Evolutionary conservation across 768 basidiomycete species (phyloP), one percentile per base, ranked within the genome.

Genomic region (Boletus coccyginus): DNA sequence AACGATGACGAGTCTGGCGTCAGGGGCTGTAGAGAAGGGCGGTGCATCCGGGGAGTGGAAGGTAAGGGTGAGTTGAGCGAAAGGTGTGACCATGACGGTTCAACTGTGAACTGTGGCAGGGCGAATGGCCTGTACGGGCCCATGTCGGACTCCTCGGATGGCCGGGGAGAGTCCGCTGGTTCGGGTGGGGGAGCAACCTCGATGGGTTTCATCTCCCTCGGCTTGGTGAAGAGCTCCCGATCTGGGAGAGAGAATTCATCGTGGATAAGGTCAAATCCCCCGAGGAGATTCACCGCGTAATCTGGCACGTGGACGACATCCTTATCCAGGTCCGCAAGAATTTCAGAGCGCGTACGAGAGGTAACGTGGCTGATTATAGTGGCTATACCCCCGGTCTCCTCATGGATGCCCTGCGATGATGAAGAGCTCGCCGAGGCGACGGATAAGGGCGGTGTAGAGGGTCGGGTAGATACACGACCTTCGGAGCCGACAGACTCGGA

Each of bases 201-300:
- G 46, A 67, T 65, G 10, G 66, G 66, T 41, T 49, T 61, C 62
- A 71, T 68, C 58, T 69, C 69, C 59, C 57, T 71, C 24, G 63
- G 66, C 45, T 61, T 70, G 51, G 58, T 55, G 46, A 70, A 70
- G 21, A 69, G 13, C 47, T 68, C 64, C 62, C 69, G 67, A 55
- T 70, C 56, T n/a, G 67, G 68, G 53, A 74, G 73, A 31, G 65
- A 46, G 35, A 73, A 57, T 32, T 73, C 62, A 46, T 75, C 63
- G 49, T 70, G 66, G 48, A 73, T 70, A 55, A 71, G 62, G 53
- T 78, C 78, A 21, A 81, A 71, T 14, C 68, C 74, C 29, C 75
- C 73, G 50, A 81, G 68, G 42, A 81, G 75, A 58, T 77, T 70
- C 51, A 73, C 63, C 7, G 77, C 78, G 54, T 81, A 81, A 49